Conservation (phyloP, 129 eudicot species). For the Cynara cardunculus region DNA sequence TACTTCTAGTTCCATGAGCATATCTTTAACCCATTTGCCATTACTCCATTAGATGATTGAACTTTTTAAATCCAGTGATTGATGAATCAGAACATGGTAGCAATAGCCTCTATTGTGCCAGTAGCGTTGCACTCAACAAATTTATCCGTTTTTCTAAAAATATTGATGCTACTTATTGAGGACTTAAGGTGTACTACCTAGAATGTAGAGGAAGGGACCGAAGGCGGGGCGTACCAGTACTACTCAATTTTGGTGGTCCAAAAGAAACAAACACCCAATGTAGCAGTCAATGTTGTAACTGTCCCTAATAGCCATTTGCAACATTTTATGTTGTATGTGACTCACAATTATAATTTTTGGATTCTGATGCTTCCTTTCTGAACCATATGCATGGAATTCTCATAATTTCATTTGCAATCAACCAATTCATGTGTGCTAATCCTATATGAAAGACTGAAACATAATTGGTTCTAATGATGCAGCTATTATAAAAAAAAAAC, state of each 20-base stretch:
- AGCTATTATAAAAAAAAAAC: background rate
- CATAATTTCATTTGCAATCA: background rate
- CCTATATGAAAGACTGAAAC: conserved; percentile 21
- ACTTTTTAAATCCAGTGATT: background rate
- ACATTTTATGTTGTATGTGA: no score
- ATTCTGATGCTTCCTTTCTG: background rate
- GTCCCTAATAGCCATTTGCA: background rate
- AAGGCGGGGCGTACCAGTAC: background rate
- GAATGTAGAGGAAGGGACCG: background rate
- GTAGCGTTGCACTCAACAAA: background rate
- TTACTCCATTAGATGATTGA: background rate
- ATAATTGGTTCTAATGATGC: background rate
- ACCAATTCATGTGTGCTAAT: background rate
- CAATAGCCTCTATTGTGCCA: background rate
- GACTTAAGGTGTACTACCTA: background rate
- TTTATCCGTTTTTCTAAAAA: background rate
- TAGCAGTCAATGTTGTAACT: background rate
- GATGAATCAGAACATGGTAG: background rate
- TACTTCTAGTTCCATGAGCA: conserved; percentile 2
- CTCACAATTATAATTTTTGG: conserved; percentile 8
- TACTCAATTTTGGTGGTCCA: background rate
- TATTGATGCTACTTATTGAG: background rate
- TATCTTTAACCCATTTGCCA: background rate
- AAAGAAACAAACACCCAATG: background rate
- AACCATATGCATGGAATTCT: conserved; percentile 4